Base-by-base conservation (phyloP, 2,329 filamentous ascomycete genomes). In the Dactylellina drechsleri region DNA sequence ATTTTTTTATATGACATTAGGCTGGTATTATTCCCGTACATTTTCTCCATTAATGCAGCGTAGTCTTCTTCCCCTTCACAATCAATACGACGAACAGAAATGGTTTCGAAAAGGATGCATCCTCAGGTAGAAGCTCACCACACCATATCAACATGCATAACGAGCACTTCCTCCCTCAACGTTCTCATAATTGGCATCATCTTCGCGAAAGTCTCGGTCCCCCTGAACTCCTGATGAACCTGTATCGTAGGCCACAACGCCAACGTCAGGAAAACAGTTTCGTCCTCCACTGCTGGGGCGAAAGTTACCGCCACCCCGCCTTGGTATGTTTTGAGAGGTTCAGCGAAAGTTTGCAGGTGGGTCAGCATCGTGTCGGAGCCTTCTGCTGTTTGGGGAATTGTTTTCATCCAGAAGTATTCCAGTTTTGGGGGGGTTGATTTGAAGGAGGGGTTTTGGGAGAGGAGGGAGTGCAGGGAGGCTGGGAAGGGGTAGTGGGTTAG, bases 401-500 rank as follows among this genome's bases (percentile, higher is more conserved):
- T 20, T 2, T 13, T 41, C 23, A 61, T 7, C n/a, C 1, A 4
- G 40, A 68, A 64, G 58, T 57, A 75, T 53, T 75, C 71, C n/a
- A 68, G 8, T 15, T 31, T 68, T 66, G 36, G 57, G 20, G 41
- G 28, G 31, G 5, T 7, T 7, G 31, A 36, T 36, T 36, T 36
- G 31, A 36, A 36, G 28, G 57, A 47, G 10, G 23, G 57, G 6
- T 49, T 52, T 28, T 60, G 4, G n/a, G 52, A 3, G 43, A 50
- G 26, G 59, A 31, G 64, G 57, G 57, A 15, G 16, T 61, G 59
- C 18, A 61, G 56, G 8, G 61, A 57, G 16, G 53, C 16, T 4
- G 50, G 28, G 60, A 73, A 45, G 12, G 40, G 15, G 57, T 67
- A 74, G 70, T 74, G 70, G 43, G 15, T 15, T 16, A 74, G 10